Evolutionary conservation across 495 filamentous ascomycete species (phyloP).

Genomic region (Thermothielavioides terrestris): DNA sequence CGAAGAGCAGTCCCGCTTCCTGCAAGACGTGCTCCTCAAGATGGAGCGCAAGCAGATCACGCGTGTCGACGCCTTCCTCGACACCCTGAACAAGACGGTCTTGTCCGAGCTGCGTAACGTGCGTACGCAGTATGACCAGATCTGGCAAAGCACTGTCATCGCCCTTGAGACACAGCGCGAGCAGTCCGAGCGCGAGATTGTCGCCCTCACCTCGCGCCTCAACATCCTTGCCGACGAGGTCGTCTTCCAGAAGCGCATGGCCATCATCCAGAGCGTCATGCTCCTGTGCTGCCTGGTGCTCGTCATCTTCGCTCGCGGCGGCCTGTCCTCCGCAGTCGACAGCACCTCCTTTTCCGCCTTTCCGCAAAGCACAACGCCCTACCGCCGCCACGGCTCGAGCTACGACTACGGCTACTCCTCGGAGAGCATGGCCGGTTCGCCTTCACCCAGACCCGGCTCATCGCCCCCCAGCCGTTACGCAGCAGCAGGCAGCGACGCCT

Average conservation of each 20-base stretch:
- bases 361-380: not conserved
- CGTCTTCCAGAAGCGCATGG: conserved; percentile 91
- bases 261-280: conserved; percentile 77
- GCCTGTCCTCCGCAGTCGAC: conserved; percentile 11
- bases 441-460: not conserved
- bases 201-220: conserved; percentile 71
- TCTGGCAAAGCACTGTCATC: conserved; percentile 90
- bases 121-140: conserved; percentile 81
- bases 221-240: conserved; percentile 86
- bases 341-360: conserved; percentile 7
- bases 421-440: not conserved
- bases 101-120: conserved; percentile 75
- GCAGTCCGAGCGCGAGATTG: conserved; percentile 68
- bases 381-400: conserved; percentile 2
- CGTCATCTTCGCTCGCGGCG: conserved; percentile 62
- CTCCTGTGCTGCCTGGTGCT: conserved; percentile 81
- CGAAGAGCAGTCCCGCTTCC: conserved; percentile 84
- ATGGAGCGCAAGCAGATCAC: conserved; percentile 81
- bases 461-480: not conserved
- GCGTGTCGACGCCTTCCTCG: conserved; percentile 74
- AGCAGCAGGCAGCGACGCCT: not conserved
- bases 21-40: conserved; percentile 83
- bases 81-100: conserved; percentile 77
- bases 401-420: not conserved
- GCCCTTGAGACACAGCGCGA: conserved; percentile 82